These are phyloP conservation scores for Lantana camara DNA, from an alignment of 257 asterid genomes.

Conservation along the genomic window DNA sequence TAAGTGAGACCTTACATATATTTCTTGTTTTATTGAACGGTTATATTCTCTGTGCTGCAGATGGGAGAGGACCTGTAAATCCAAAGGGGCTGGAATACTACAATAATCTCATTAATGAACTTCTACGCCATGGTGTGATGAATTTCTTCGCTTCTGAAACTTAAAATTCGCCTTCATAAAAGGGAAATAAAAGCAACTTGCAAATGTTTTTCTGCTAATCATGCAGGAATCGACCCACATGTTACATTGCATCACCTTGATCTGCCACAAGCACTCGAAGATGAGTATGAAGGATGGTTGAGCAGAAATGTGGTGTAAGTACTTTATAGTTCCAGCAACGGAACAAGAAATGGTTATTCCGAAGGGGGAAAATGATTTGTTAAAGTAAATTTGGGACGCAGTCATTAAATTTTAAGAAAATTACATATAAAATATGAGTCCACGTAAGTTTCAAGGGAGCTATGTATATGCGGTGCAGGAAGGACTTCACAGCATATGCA, in stretches of 20 bases:
- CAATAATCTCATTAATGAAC: constrained; percentile 57
- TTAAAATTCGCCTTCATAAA: too few relatives aligned
- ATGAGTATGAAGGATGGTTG: constrained; percentile 60
- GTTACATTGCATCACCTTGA: constrained; percentile 50
- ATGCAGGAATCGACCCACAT: constrained; percentile 66
- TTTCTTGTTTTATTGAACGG: neutral
- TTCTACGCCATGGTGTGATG: constrained; percentile 44
- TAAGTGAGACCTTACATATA: neutral
- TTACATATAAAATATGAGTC: too few relatives aligned
- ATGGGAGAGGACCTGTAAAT: constrained; percentile 50
- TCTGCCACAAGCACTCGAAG: constrained; percentile 61
- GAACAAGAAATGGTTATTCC: too few relatives aligned
- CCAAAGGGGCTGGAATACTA: constrained; percentile 50
- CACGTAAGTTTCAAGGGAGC: neutral
- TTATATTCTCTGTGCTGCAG: constrained; percentile 36
- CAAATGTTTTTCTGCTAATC: neutral
- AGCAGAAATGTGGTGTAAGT: constrained; percentile 52
- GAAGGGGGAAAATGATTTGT: too few relatives aligned
- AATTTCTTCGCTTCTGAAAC: too few relatives aligned
- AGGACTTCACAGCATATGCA: constrained; percentile 49
- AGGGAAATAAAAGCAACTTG: neutral
- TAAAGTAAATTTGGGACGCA: too few relatives aligned
- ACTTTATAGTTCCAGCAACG: neutral
- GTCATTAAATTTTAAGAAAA: too few relatives aligned
- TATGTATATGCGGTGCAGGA: constrained; percentile 30